Percentiles rank a stretch among this genome's conserved stretches.
These are phyloP conservation scores for Backusella macrospora DNA, from an alignment of 192 early-diverging fungal species.

Conservation along the genomic window DNA sequence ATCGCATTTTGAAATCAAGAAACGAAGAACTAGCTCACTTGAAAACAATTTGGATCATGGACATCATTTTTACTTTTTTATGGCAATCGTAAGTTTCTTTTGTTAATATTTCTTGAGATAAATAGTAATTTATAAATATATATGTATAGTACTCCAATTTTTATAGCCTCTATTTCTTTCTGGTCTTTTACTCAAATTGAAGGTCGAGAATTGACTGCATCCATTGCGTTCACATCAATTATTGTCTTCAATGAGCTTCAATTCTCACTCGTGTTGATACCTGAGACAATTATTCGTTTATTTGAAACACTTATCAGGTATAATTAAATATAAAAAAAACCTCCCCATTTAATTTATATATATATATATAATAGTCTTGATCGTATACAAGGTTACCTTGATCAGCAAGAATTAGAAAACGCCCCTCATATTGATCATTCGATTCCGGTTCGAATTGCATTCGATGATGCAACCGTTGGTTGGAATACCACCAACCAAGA, in stretches of 20 bases:
- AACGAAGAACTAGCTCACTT: constrained; percentile 44
- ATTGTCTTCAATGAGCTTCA: constrained; percentile 87
- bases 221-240: constrained; percentile 82
- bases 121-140: neutral
- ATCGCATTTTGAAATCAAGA: constrained; percentile 60
- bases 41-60: neutral
- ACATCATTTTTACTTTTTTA: constrained; percentile 14
- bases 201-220: constrained; percentile 59
- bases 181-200: constrained; percentile 34
- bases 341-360: neutral
- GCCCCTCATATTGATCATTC: constrained; percentile 21
- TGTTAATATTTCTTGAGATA: neutral
- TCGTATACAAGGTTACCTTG: constrained; percentile 48
- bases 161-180: constrained; percentile 34
- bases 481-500: constrained; percentile 54
- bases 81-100: constrained; percentile 41
- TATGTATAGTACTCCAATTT: constrained; percentile 20
- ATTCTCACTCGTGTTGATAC: constrained; percentile 81
- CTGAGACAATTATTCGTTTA: constrained; percentile 67
- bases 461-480: constrained; percentile 52
- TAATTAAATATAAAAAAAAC: neutral
- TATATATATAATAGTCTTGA: constrained; percentile 36
- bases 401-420: constrained; percentile 44
- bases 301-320: constrained; percentile 75
- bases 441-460: constrained; percentile 32